Evolutionary conservation across 306 rosid species (phyloP).

Genomic region (Canavalia ensiformis): DNA sequence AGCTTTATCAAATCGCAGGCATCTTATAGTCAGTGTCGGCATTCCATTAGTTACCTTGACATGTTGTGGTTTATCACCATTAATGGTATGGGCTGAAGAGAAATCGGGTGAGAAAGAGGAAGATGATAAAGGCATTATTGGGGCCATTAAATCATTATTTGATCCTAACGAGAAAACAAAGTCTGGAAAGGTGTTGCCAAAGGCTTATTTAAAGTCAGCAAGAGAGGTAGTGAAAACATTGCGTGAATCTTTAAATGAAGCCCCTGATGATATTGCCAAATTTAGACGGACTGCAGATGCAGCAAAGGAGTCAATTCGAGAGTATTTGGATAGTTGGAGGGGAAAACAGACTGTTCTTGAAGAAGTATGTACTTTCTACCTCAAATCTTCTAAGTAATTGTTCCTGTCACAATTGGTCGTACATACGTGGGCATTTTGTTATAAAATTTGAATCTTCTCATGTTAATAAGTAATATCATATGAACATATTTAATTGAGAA

Average conservation of each 20-base stretch:
- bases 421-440: neutral
- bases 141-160: constrained; percentile 70
- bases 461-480: too few species aligned
- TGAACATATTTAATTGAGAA: too few species aligned
- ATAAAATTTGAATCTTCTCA: neutral
- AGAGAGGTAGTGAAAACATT: constrained; percentile 84
- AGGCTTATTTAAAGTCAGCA: constrained; percentile 86
- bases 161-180: constrained; percentile 78
- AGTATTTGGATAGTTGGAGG: constrained; percentile 83
- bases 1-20: constrained; percentile 65
- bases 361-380: constrained; percentile 63
- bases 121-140: constrained; percentile 67
- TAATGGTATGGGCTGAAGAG: constrained; percentile 66
- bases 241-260: constrained; percentile 80
- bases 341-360: constrained; percentile 69
- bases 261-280: constrained; percentile 67
- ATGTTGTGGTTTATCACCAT: constrained; percentile 56
- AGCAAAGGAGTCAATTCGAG: constrained; percentile 89
- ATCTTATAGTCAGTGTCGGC: constrained; percentile 46
- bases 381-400: too few species aligned
- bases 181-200: constrained; percentile 84
- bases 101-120: constrained; percentile 56
- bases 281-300: constrained; percentile 95
- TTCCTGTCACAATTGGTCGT: too few species aligned
- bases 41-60: constrained; percentile 58